Evolutionary conservation across 441 rosid species (phyloP).

Genomic region (Theobroma grandiflorum): DNA sequence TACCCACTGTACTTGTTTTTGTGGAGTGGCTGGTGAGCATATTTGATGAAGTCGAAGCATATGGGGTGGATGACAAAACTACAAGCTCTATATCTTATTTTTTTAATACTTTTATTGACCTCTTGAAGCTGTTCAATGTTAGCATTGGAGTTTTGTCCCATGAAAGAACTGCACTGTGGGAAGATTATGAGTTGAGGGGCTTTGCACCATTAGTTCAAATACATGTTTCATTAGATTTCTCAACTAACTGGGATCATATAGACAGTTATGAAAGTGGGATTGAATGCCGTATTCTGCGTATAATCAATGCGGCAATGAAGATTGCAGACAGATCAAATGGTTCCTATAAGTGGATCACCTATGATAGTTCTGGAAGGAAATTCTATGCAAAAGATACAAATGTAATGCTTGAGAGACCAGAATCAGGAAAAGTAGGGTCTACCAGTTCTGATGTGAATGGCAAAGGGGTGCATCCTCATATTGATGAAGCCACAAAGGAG

Average conservation of each 20-base stretch:
- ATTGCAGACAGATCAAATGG: conserved; percentile 57
- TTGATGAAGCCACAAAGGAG: conserved; percentile 25
- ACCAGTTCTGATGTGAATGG: conserved; percentile 13
- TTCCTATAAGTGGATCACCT: conserved; percentile 60
- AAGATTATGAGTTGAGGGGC: conserved; percentile 86
- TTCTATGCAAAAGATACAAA: conserved; percentile 43
- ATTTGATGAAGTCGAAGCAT: conserved; percentile 50
- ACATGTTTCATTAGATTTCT: conserved; percentile 64
- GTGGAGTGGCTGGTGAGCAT: conserved; percentile 68
- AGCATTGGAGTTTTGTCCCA: conserved; percentile 36
- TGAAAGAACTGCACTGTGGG: conserved; percentile 69
- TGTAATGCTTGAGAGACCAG: conserved; percentile 21
- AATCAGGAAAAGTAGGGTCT: conserved; percentile 32
- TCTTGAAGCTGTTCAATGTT: conserved; percentile 50
- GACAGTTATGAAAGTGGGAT: conserved; percentile 53
- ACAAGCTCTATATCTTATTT: conserved; percentile 63
- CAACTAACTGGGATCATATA: conserved; percentile 44
- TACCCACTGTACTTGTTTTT: conserved; percentile 77
- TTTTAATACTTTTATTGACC: conserved; percentile 52
- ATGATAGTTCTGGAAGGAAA: conserved; percentile 42
- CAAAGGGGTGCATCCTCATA: conserved; percentile 32
- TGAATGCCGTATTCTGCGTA: conserved; percentile 62
- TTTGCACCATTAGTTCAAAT: conserved; percentile 62
- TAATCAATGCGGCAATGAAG: conserved; percentile 58
- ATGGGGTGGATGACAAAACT: conserved; percentile 55